phyloP scores from a whole-genome alignment of 768 basidiomycete species.

The Xerocomellus dryophilus region DNA sequence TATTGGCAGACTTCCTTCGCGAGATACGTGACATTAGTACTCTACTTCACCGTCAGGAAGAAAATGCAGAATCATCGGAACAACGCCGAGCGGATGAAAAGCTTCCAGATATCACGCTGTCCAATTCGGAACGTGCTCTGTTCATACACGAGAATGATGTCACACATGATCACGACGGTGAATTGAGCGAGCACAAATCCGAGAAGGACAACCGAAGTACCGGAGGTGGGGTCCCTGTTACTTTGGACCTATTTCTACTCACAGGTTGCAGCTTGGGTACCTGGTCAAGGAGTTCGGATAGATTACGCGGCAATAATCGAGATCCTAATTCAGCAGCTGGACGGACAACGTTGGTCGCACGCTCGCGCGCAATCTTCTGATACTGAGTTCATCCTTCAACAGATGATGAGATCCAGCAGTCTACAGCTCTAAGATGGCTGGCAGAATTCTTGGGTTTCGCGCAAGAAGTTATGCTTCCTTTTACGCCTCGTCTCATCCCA shows the following conservation, averaged over 20 bases:
- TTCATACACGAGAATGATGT: slow-evolving; percentile 52
- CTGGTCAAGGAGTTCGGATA: slow-evolving; percentile 90
- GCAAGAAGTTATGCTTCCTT: slow-evolving; percentile 89
- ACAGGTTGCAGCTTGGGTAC: slow-evolving; percentile 66
- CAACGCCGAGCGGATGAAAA: slow-evolving; percentile 48
- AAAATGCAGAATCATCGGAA: slow-evolving; percentile 42
- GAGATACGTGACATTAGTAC: slow-evolving; percentile 86
- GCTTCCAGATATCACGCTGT: slow-evolving; percentile 56
- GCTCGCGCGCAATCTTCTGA: background rate
- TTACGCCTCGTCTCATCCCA: slow-evolving; percentile 89
- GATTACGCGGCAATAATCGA: slow-evolving; percentile 92
- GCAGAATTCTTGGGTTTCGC: slow-evolving; percentile 85
- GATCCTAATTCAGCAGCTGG: slow-evolving; percentile 85
- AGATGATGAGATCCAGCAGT: slow-evolving; percentile 93
- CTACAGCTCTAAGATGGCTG: slow-evolving; percentile 91
- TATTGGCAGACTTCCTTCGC: slow-evolving; percentile 83
- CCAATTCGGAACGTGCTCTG: slow-evolving; percentile 53
- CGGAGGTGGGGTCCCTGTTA: slow-evolving; percentile 48
- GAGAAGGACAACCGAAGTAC: slow-evolving; percentile 54
- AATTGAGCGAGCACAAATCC: slow-evolving; percentile 42
- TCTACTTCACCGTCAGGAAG: slow-evolving; percentile 65
- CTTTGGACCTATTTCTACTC: slow-evolving; percentile 3
- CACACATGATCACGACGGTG: slow-evolving; percentile 38
- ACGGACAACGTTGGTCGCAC: slow-evolving; percentile 66
- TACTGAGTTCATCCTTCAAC: background rate